phyloP scores from a whole-genome alignment of 768 basidiomycete genomes.

The Royoungia palumana region DNA sequence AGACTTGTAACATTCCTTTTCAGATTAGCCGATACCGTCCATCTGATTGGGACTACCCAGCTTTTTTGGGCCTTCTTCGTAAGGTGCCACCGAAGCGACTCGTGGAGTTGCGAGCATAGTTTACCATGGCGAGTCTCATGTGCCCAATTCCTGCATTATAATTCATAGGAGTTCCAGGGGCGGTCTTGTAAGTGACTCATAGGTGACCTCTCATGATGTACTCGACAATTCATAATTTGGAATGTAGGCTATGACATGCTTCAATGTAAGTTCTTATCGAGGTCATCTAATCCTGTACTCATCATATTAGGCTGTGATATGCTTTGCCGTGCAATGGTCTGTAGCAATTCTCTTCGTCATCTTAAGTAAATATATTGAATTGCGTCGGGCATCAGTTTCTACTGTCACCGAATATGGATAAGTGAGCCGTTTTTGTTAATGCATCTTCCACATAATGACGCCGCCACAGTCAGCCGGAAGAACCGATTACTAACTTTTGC shows the following conservation, averaged over 20 bases:
- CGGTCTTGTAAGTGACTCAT: conserved; percentile 5
- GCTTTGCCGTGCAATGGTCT: conserved; percentile 6
- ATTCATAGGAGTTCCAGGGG: conserved; percentile 1
- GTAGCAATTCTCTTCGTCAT: not conserved
- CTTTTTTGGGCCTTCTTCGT: conserved; percentile 7
- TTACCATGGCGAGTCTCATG: conserved; percentile 5
- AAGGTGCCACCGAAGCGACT: not conserved
- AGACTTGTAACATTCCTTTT: too few relatives aligned
- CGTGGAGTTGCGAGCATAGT: not conserved
- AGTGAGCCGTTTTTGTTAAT: conserved; percentile 1
- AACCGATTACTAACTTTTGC: conserved; percentile 7
- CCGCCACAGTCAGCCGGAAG: conserved; percentile 8
- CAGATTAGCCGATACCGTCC: conserved; percentile 4
- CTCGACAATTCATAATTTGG: not conserved
- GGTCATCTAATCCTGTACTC: not conserved
- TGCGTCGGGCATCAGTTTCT: conserved; percentile 3
- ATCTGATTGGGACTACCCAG: conserved; percentile 4
- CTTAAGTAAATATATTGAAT: not conserved
- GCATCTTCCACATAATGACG: not conserved
- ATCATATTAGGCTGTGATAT: not conserved
- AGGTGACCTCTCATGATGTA: not conserved
- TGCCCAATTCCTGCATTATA: not conserved
- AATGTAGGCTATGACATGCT: not conserved
- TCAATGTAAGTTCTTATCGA: not conserved
- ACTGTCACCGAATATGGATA: conserved; percentile 12